A percentile compares a stretch with the other conserved stretches of the same genome.
These are phyloP conservation scores for Populus alba DNA, from an alignment of 345 rosid genomes.

Conservation along the genomic window DNA sequence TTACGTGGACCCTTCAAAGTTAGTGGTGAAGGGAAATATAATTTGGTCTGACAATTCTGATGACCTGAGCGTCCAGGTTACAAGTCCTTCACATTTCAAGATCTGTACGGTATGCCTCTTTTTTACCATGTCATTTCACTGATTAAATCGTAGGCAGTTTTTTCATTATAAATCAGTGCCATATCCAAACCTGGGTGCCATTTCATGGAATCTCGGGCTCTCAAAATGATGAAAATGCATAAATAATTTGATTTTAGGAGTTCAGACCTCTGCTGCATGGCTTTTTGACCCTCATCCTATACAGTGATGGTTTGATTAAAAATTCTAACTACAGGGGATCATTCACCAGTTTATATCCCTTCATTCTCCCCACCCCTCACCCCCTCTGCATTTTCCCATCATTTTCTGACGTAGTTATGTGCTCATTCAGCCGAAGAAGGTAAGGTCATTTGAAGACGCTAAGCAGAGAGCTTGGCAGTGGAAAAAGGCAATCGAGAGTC, in stretches of 20 bases:
- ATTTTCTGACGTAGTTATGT: slow-evolving; percentile 15
- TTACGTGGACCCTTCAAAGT: slow-evolving; percentile 85
- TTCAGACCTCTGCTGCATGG: neutral
- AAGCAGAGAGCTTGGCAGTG: slow-evolving; percentile 92
- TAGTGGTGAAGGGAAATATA: slow-evolving; percentile 68
- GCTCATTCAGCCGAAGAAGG: slow-evolving; percentile 84
- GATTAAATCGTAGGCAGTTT: neutral
- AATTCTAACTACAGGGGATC: neutral
- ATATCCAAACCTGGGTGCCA: neutral
- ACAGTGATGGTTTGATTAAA: neutral
- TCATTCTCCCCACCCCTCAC: neutral
- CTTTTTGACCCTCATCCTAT: neutral
- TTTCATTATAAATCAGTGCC: neutral
- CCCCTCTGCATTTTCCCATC: neutral
- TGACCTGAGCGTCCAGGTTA: slow-evolving; percentile 77
- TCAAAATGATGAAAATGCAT: neutral
- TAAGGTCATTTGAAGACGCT: slow-evolving; percentile 79
- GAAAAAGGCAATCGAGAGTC: slow-evolving; percentile 92
- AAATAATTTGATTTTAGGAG: neutral
- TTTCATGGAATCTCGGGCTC: neutral
- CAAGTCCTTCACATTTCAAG: slow-evolving; percentile 80
- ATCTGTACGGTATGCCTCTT: slow-evolving; percentile 67
- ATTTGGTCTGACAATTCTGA: slow-evolving; percentile 90
- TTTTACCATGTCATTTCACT: neutral
- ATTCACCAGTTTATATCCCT: neutral